Percentiles rank a stretch among this genome's conserved stretches.
These are phyloP conservation scores for Paragyromitra xinjiangensis DNA, from an alignment of 495 filamentous ascomycete species.

Conservation along the genomic window DNA sequence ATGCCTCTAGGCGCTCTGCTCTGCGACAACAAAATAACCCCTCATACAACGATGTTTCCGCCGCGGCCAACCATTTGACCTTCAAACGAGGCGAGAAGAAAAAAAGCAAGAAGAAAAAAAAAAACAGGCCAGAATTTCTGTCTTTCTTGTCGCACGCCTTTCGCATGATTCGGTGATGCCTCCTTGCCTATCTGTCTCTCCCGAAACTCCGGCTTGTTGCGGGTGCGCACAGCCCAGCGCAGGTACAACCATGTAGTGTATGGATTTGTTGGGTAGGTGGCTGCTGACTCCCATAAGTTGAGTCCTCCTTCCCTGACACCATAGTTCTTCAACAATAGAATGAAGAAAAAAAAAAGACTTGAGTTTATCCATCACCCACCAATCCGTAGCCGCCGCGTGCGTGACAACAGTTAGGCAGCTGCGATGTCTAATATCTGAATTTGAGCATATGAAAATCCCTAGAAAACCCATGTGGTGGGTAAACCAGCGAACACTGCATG, in stretches of 20 bases:
- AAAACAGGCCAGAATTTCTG: constrained; percentile 27
- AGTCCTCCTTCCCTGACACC: background rate
- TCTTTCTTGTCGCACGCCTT: constrained; percentile 31
- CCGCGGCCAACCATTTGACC: constrained; percentile 28
- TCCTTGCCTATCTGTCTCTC: constrained; percentile 30
- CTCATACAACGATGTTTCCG: constrained; percentile 40
- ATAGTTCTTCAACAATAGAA: background rate
- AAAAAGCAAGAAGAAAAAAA: constrained; percentile 40
- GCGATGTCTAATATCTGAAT: background rate
- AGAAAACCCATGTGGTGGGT: constrained; percentile 17
- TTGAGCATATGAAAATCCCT: constrained; percentile 5
- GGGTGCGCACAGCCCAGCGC: constrained; percentile 29
- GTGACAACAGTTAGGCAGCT: constrained; percentile 24
- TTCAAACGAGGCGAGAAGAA: constrained; percentile 41
- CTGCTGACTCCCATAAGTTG: constrained; percentile 5
- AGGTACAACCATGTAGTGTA: constrained; percentile 20
- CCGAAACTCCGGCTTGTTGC: constrained; percentile 21
- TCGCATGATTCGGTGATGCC: constrained; percentile 41
- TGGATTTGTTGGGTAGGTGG: constrained; percentile 1
- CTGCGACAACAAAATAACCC: constrained; percentile 30
- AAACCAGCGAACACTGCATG: constrained; percentile 46
- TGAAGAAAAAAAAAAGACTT: background rate
- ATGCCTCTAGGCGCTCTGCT: constrained; percentile 41
- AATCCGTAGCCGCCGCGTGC: constrained; percentile 50
- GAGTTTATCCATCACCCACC: constrained; percentile 27